phyloP scores from a whole-genome alignment of 1,284 basidiomycete genomes.

The Ceratobasidium sp. region DNA sequence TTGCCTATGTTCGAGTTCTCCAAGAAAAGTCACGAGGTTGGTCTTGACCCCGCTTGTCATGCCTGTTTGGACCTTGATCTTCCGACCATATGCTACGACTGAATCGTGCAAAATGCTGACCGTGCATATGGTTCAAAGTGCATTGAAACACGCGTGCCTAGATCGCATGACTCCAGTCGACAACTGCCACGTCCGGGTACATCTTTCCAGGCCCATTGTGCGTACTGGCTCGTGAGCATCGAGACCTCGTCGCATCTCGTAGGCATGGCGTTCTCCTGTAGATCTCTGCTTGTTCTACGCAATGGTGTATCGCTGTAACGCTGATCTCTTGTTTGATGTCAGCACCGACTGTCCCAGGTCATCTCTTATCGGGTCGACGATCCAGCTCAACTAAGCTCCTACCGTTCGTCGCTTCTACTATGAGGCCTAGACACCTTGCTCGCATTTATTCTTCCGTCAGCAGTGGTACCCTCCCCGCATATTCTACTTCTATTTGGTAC shows the following conservation, averaged over 20 bases:
- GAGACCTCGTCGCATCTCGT: constrained; percentile 32
- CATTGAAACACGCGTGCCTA: not conserved
- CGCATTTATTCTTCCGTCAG: constrained; percentile 21
- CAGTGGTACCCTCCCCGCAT: constrained; percentile 11
- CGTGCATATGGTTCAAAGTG: not conserved
- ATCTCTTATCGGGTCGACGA: constrained; percentile 18
- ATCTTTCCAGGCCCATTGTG: not conserved
- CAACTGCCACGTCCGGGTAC: not conserved
- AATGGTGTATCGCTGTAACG: constrained; percentile 5
- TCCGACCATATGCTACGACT: not conserved
- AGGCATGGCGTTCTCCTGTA: constrained; percentile 2
- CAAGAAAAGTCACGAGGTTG: too few species aligned
- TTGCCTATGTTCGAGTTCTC: too few species aligned
- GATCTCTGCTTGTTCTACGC: constrained; percentile 15
- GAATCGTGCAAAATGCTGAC: not conserved
- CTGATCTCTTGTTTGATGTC: constrained; percentile 19
- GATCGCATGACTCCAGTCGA: not conserved
- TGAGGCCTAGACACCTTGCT: not conserved
- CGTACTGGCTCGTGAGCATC: not conserved
- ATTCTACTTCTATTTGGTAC: not conserved
- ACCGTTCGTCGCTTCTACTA: constrained; percentile 15
- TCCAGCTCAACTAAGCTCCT: constrained; percentile 37
- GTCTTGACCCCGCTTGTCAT: too few species aligned
- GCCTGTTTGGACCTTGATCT: not conserved
- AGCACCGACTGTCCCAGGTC: constrained; percentile 5